Conservation (phyloP, 164 flowering plant species). For the Vitis labrusca region DNA sequence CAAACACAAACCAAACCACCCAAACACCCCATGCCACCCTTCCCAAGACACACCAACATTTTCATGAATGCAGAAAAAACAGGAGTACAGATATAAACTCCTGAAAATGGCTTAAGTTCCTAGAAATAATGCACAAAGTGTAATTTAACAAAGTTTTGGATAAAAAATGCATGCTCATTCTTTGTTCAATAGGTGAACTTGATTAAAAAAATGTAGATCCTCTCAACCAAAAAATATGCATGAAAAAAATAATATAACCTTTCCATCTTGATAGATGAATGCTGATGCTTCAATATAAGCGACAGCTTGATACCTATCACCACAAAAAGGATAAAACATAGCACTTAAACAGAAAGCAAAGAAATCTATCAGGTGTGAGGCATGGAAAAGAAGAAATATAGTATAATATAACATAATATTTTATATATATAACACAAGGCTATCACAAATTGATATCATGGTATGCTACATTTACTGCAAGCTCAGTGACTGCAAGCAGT, state of each 20-base stretch:
- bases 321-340: not conserved
- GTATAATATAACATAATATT: no score
- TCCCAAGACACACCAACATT: no score
- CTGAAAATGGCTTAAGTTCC: no score
- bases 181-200: not conserved
- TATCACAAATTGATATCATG: not conserved
- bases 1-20: no score
- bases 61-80: no score
- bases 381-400: not conserved
- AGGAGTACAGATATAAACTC: no score
- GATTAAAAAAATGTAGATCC: not conserved
- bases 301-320: conserved; percentile 90
- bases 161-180: no score
- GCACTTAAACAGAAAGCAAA: not conserved
- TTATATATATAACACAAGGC: not conserved
- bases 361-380: not conserved
- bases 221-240: not conserved
- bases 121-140: no score
- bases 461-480: not conserved
- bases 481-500: not conserved
- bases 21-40: no score
- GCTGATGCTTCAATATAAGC: conserved; percentile 99
- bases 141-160: no score
- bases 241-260: conserved; percentile 40
- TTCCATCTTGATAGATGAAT: conserved; percentile 92